Evolutionary conservation across 768 basidiomycete species (phyloP).

Genomic region (Agrocybe praecox): DNA sequence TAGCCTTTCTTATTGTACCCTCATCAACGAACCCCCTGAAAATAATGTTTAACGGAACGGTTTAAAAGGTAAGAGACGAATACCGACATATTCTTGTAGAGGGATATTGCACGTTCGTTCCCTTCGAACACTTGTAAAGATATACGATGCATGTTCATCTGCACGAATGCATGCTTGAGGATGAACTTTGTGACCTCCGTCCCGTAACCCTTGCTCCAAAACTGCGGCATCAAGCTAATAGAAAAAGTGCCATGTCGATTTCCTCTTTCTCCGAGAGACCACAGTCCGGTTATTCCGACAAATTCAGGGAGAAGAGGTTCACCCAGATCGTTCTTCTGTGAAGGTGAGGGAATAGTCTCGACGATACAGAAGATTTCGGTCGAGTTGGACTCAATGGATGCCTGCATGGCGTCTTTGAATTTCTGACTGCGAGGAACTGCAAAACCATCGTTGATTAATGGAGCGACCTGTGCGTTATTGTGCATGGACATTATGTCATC

Average conservation of each 20-base stretch:
- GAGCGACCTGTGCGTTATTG: conserved; percentile 15
- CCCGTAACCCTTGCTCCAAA: conserved; percentile 10
- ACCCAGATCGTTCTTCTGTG: neutral
- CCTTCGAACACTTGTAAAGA: conserved; percentile 38
- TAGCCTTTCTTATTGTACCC: conserved; percentile 1
- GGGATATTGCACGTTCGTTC: conserved; percentile 39
- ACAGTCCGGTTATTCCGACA: conserved; percentile 5
- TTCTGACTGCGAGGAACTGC: conserved; percentile 13
- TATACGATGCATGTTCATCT: conserved; percentile 32
- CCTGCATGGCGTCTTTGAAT: conserved; percentile 12
- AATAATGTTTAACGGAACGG: neutral
- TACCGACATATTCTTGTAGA: conserved; percentile 47
- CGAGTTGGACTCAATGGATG: conserved; percentile 9
- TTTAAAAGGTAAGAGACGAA: neutral
- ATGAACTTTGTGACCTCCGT: conserved; percentile 5
- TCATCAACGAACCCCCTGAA: conserved; percentile 11
- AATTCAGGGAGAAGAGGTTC: neutral
- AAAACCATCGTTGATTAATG: conserved; percentile 11
- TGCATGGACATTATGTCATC: conserved; percentile 14
- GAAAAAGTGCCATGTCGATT: neutral
- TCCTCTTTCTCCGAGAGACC: neutral
- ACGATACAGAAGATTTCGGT: conserved; percentile 20
- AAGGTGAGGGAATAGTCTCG: conserved; percentile 9
- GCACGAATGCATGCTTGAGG: conserved; percentile 4
- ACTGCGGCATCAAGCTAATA: conserved; percentile 1